Evolutionary conservation across 2,329 filamentous ascomycete genomes (phyloP).

Genomic region (Zalaria obscura): DNA sequence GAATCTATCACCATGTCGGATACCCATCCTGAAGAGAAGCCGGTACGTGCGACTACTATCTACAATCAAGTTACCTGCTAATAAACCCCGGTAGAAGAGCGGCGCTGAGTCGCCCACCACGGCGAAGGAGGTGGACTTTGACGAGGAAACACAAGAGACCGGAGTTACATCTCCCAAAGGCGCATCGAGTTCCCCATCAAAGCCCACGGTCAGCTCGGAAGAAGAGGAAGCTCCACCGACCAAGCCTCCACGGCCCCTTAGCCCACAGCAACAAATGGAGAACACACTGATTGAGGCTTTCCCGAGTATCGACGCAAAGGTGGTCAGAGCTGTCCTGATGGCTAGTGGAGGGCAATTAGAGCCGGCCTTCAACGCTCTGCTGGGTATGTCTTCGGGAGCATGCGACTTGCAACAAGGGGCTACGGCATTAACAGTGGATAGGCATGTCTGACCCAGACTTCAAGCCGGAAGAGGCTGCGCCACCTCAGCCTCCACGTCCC

Average conservation of each 20-base stretch:
- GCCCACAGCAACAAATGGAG: constrained; percentile 71
- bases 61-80: constrained; percentile 11
- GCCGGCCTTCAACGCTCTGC: constrained; percentile 84
- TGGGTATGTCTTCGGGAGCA: constrained; percentile 43
- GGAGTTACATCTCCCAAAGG: constrained; percentile 33
- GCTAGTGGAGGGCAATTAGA: constrained; percentile 83
- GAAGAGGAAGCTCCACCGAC: constrained; percentile 38
- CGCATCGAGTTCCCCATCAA: constrained; percentile 25
- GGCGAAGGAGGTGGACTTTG: constrained; percentile 25
- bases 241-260: constrained; percentile 74
- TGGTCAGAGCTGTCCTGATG: constrained; percentile 76
- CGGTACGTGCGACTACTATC: too few relatives aligned
- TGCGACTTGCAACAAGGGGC: not conserved
- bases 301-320: constrained; percentile 61
- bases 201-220: constrained; percentile 31
- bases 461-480: constrained; percentile 32
- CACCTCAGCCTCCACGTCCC: constrained; percentile 65
- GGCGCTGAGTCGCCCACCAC: constrained; percentile 20
- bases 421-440: constrained; percentile 8
- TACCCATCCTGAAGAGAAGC: too few relatives aligned
- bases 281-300: constrained; percentile 88
- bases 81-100: constrained; percentile 1
- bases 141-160: constrained; percentile 49
- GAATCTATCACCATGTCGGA: too few relatives aligned
- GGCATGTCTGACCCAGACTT: constrained; percentile 42